Conservation (phyloP, 192 early-diverging fungal species). For the Backusella psychrophila region DNA sequence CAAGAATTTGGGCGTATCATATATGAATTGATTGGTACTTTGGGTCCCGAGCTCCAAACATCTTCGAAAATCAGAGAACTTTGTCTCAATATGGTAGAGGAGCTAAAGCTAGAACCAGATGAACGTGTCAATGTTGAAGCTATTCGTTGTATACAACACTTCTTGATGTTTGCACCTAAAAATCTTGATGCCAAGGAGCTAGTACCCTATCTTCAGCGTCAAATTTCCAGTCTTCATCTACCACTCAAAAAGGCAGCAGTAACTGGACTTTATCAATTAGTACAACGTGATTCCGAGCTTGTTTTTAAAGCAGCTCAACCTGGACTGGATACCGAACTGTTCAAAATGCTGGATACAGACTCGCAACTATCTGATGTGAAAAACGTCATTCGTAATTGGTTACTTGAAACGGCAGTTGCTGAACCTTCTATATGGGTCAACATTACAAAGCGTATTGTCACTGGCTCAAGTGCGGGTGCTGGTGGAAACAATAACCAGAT, state of each 20-base stretch:
- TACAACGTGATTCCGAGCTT: conserved; percentile 68
- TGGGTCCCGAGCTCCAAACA: conserved; percentile 88
- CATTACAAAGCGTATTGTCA: conserved; percentile 75
- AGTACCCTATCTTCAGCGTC: conserved; percentile 74
- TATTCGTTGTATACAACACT: conserved; percentile 83
- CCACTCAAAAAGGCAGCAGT: conserved; percentile 71
- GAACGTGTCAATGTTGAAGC: conserved; percentile 78
- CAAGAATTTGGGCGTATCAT: conserved; percentile 84
- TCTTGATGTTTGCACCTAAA: conserved; percentile 86
- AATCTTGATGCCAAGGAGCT: conserved; percentile 63
- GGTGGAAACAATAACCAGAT: conserved; percentile 5
- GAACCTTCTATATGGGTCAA: conserved; percentile 82
- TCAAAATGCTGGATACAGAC: conserved; percentile 77
- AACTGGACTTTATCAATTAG: conserved; percentile 84
- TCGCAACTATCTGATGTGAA: conserved; percentile 55
- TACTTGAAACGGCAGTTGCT: conserved; percentile 57
- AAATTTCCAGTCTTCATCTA: conserved; percentile 59
- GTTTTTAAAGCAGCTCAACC: conserved; percentile 63
- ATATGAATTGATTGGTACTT: conserved; percentile 81
- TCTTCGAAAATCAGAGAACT: conserved; percentile 73
- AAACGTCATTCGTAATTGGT: conserved; percentile 59
- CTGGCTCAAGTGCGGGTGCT: conserved; percentile 28
- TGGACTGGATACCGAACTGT: conserved; percentile 76
- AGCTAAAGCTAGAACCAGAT: conserved; percentile 75
- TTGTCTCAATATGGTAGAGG: conserved; percentile 75